Conservation (phyloP, 352 stramenopile genomes). For the Globisporangium iwayamae region DNA sequence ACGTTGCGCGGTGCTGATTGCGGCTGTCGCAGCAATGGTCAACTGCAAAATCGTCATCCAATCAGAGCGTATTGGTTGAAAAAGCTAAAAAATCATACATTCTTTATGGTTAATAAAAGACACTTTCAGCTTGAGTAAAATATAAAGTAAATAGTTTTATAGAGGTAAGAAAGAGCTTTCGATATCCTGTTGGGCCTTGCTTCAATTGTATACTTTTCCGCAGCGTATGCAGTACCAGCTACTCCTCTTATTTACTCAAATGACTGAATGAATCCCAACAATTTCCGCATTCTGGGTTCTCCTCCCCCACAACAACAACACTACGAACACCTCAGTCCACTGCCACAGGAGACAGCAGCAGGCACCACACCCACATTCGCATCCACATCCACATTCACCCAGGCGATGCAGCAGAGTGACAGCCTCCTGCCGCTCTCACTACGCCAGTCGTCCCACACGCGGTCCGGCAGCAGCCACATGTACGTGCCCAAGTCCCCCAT, state of each 20-base stretch:
- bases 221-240: no score
- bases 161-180: no score
- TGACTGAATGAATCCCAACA: background rate
- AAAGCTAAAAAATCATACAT: background rate
- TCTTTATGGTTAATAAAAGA: background rate
- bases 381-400: background rate
- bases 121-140: no score
- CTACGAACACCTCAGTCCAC: no score
- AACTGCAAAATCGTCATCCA: background rate
- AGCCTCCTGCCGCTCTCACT: conserved; percentile 13
- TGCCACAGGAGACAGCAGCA: no score
- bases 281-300: background rate
- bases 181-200: no score
- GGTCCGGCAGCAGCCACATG: conserved; percentile 5
- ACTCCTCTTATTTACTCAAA: no score
- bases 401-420: conserved; percentile 3
- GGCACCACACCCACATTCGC: background rate
- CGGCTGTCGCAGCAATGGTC: background rate
- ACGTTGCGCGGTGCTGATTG: background rate
- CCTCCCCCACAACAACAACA: background rate
- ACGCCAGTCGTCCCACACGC: background rate
- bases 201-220: no score
- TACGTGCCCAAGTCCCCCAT: conserved; percentile 6
- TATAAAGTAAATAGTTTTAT: no score
- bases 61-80: background rate